phyloP scores from a whole-genome alignment of 2,329 filamentous ascomycete genomes.

The Trichoderma arundinaceum region DNA sequence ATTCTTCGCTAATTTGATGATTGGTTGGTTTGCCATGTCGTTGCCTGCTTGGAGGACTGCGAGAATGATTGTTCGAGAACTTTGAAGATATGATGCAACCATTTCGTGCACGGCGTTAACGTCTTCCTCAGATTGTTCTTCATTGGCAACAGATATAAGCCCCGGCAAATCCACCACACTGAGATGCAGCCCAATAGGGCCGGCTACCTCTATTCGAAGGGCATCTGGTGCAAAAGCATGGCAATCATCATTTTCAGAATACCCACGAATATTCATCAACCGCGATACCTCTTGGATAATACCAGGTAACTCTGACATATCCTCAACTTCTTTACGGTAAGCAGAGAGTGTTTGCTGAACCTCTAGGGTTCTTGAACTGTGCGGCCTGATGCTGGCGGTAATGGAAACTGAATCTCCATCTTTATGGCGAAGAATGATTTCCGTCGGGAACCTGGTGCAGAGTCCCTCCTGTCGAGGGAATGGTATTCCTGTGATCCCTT shows the following conservation, averaged over 20 bases:
- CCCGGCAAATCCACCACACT: constrained; percentile 22
- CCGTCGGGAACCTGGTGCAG: constrained; percentile 62
- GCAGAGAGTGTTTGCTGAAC: neutral
- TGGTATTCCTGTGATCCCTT: constrained; percentile 60
- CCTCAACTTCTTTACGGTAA: neutral
- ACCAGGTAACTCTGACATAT: neutral
- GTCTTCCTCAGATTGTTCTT: constrained; percentile 4
- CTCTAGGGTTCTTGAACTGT: neutral
- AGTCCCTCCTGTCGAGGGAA: constrained; percentile 59
- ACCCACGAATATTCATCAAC: constrained; percentile 7
- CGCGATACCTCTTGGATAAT: constrained; percentile 6
- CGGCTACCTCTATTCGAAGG: constrained; percentile 4
- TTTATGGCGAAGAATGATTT: constrained; percentile 54
- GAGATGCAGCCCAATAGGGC: constrained; percentile 13
- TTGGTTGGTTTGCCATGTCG: constrained; percentile 1
- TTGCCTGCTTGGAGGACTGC: constrained; percentile 1
- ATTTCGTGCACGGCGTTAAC: neutral
- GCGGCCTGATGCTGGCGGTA: constrained; percentile 1
- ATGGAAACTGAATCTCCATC: neutral
- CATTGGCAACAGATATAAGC: neutral
- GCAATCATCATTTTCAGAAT: neutral
- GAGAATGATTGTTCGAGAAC: constrained; percentile 15
- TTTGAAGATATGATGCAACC: neutral
- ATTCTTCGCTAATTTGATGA: constrained; percentile 3
- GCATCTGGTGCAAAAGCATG: neutral